Evolutionary conservation across 192 early-diverging fungal genomes (phyloP).

Genomic region (Linnemannia zychae): DNA sequence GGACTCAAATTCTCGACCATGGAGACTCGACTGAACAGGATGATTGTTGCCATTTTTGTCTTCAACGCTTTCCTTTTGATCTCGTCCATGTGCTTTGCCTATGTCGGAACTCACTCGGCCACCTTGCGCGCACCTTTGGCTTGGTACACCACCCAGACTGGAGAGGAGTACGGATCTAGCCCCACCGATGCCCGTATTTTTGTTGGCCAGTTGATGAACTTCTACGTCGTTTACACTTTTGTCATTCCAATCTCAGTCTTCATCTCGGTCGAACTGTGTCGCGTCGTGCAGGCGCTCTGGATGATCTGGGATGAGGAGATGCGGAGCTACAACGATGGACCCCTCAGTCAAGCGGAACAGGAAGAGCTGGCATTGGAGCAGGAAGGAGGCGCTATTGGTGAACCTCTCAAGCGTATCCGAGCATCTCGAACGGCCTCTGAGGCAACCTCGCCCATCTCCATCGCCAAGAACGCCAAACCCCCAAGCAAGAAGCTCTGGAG

Average conservation of each 20-base stretch:
- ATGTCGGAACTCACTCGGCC: constrained; percentile 29
- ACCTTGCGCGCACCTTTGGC: constrained; percentile 29
- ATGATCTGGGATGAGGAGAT: constrained; percentile 77
- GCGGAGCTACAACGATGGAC: constrained; percentile 54
- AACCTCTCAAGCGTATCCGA: not conserved
- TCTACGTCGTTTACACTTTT: constrained; percentile 73
- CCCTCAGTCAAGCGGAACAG: constrained; percentile 52
- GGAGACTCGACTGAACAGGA: constrained; percentile 77
- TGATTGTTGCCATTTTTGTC: constrained; percentile 73
- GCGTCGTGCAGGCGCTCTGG: constrained; percentile 72
- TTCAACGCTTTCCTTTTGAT: constrained; percentile 65
- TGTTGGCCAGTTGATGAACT: constrained; percentile 61
- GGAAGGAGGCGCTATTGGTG: constrained; percentile 3
- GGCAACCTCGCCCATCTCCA: constrained; percentile 23
- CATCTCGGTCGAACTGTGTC: constrained; percentile 79
- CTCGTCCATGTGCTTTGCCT: constrained; percentile 59
- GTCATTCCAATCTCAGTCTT: constrained; percentile 83
- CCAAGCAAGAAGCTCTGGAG: constrained; percentile 41
- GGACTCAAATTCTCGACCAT: constrained; percentile 80
- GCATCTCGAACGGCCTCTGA: constrained; percentile 15
- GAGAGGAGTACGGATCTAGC: constrained; percentile 12
- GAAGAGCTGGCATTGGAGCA: constrained; percentile 46
- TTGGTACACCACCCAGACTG: constrained; percentile 40
- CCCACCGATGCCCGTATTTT: constrained; percentile 25
- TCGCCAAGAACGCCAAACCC: constrained; percentile 11